phyloP scores from a whole-genome alignment of 225 moss, liverwort and hornwort species.

The Physcomitrium patens region DNA sequence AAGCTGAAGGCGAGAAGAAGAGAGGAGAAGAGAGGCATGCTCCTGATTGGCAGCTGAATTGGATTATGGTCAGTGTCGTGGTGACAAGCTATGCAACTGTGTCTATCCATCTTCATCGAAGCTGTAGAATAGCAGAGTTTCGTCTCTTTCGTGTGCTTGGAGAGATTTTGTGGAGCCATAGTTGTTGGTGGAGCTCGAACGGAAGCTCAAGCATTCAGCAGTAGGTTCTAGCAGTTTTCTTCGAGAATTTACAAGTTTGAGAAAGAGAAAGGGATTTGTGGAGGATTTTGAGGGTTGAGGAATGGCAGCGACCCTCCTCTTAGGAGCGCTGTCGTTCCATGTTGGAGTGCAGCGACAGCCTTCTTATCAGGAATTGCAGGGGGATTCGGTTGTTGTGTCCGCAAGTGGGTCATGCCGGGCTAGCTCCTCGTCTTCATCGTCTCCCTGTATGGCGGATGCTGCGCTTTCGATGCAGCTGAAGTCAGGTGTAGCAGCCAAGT shows the following conservation, averaged over 20 bases:
- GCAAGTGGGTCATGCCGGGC: neutral
- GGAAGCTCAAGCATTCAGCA: neutral
- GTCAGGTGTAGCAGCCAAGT: neutral
- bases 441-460: neutral
- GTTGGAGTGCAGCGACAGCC: constrained; percentile 18
- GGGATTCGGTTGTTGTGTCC: constrained; percentile 12
- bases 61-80: constrained; percentile 8
- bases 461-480: neutral
- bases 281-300: constrained; percentile 9
- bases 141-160: neutral
- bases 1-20: neutral
- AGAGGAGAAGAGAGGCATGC: neutral
- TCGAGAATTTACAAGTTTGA: neutral
- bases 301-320: constrained; percentile 42
- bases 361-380: constrained; percentile 7
- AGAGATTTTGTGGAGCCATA: neutral
- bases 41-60: constrained; percentile 16
- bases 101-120: neutral
- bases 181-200: neutral
- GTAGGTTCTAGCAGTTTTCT: neutral
- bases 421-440: constrained; percentile 24
- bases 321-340: constrained; percentile 38
- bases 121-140: neutral
- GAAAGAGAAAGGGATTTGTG: neutral
- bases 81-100: constrained; percentile 16